Evolutionary conservation across 805 yeast species (phyloP).

Genomic region (Kodamaea lidongshanica): DNA sequence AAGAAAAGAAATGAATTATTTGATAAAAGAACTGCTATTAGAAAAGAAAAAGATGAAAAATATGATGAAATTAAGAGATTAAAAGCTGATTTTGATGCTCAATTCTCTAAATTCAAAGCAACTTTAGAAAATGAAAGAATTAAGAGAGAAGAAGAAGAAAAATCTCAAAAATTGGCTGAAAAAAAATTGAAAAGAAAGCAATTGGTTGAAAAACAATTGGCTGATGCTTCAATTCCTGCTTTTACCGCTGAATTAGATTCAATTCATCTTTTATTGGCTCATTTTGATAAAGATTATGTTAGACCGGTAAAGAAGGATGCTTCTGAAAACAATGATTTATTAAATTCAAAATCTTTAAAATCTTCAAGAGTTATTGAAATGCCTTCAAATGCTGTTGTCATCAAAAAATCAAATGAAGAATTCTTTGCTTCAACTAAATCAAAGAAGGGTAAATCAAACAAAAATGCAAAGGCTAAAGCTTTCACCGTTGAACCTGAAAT

Average conservation of each 20-base stretch:
- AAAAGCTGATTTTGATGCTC: slow-evolving; percentile 69
- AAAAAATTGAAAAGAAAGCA: slow-evolving; percentile 50
- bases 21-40: slow-evolving; percentile 60
- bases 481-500: slow-evolving; percentile 77
- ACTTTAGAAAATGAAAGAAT: slow-evolving; percentile 63
- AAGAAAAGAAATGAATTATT: slow-evolving; percentile 61
- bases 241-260: slow-evolving; percentile 70
- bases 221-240: slow-evolving; percentile 77
- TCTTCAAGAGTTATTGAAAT: slow-evolving; percentile 48
- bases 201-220: slow-evolving; percentile 58
- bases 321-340: slow-evolving; percentile 15
- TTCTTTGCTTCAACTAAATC: slow-evolving; percentile 45
- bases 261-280: slow-evolving; percentile 63
- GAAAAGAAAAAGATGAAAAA: slow-evolving; percentile 61
- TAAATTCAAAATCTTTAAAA: slow-evolving; percentile 16
- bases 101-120: slow-evolving; percentile 63
- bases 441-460: slow-evolving; percentile 41
- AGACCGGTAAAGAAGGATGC: slow-evolving; percentile 40
- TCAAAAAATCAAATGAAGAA: slow-evolving; percentile 57
- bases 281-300: slow-evolving; percentile 75
- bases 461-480: slow-evolving; percentile 47
- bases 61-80: slow-evolving; percentile 62
- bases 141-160: slow-evolving; percentile 64
- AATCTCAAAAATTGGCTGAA: slow-evolving; percentile 45
- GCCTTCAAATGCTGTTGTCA: slow-evolving; percentile 58